phyloP scores from a whole-genome alignment of 805 yeast genomes.

The Yarrowia hollandica region DNA sequence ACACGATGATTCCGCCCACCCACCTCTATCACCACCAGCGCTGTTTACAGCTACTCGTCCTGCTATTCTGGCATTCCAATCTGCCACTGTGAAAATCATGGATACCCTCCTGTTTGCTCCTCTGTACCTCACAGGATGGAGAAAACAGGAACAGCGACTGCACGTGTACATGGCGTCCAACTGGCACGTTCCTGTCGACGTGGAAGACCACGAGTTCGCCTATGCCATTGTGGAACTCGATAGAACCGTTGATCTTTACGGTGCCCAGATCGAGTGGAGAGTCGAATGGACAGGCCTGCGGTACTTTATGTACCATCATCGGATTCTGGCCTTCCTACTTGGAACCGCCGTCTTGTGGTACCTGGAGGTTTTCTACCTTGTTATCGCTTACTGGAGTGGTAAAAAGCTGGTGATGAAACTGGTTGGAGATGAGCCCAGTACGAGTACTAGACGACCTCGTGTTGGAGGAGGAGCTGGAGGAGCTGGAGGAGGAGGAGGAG shows the following conservation, averaged over 20 bases:
- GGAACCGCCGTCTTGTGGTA: slow-evolving; percentile 39
- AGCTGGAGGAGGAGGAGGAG: background rate
- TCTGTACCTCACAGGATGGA: slow-evolving; percentile 37
- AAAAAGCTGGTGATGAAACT: background rate
- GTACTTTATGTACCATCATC: slow-evolving; percentile 38
- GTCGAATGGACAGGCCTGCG: slow-evolving; percentile 41
- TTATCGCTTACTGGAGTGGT: background rate
- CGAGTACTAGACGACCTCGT: background rate
- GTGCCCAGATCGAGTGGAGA: slow-evolving; percentile 35
- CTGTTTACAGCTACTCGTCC: slow-evolving; percentile 34
- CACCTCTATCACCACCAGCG: background rate
- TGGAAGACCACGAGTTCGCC: slow-evolving; percentile 18
- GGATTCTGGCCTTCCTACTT: slow-evolving; percentile 34
- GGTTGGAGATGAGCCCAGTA: background rate
- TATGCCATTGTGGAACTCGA: slow-evolving; percentile 36
- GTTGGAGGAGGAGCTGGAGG: background rate
- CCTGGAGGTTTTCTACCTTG: slow-evolving; percentile 32
- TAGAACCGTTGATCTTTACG: slow-evolving; percentile 35
- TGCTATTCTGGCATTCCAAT: slow-evolving; percentile 40
- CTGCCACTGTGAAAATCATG: slow-evolving; percentile 37
- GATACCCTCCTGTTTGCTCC: slow-evolving; percentile 39
- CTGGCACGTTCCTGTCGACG: slow-evolving; percentile 29
- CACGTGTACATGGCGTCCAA: slow-evolving; percentile 35
- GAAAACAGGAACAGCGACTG: slow-evolving; percentile 36
- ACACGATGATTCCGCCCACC: too few relatives aligned